Percentiles rank a stretch among this genome's conserved stretches.
Conservation (phyloP, 2,329 filamentous ascomycete species). For the Cadophora sp. region DNA sequence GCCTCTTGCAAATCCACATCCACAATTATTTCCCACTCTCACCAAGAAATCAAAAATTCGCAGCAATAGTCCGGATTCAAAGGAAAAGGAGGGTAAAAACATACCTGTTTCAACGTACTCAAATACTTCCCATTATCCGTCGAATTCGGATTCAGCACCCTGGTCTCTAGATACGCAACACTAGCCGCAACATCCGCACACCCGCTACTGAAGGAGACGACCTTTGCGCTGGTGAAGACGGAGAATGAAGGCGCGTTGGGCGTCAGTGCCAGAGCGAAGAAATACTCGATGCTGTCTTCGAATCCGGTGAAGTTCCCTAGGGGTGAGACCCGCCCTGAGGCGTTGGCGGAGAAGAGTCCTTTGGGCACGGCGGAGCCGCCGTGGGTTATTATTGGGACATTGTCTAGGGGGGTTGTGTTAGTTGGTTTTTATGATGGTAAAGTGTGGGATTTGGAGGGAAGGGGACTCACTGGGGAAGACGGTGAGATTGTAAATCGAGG, state of each 20-base stretch:
- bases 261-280: constrained; percentile 50
- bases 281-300: constrained; percentile 53
- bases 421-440: not conserved
- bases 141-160: constrained; percentile 44
- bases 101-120: constrained; percentile 46
- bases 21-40: not conserved
- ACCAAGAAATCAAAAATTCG: not conserved
- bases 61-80: not conserved
- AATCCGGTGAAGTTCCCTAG: constrained; percentile 53
- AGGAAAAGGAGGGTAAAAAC: not conserved
- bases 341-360: constrained; percentile 49
- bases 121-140: constrained; percentile 45
- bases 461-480: constrained; percentile 28
- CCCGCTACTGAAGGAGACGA: constrained; percentile 47
- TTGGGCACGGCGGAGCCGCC: constrained; percentile 48
- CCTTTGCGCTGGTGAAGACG: constrained; percentile 46
- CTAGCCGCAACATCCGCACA: constrained; percentile 48
- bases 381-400: constrained; percentile 42
- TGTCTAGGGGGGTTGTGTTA: constrained; percentile 17
- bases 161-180: constrained; percentile 48
- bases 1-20: not conserved
- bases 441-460: not conserved
- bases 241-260: constrained; percentile 34
- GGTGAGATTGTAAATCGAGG: constrained; percentile 29
- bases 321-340: constrained; percentile 50